Base-by-base conservation (phyloP, 1,284 basidiomycete species). In the Pholiota adiposa region DNA sequence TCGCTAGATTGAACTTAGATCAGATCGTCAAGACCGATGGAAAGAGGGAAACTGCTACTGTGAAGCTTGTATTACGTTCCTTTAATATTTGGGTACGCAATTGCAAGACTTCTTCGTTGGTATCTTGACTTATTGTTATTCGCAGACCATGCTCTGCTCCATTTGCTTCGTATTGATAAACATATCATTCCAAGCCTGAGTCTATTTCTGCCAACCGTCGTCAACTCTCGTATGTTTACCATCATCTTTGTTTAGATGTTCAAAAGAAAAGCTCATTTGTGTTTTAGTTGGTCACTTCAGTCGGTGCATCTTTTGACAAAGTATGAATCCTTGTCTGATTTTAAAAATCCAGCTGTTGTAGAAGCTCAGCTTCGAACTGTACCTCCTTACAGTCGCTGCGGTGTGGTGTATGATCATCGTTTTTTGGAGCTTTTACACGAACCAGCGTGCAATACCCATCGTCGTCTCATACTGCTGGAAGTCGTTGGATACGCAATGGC, bases 181-280 rank as follows among this genome's bases (percentile, higher is more conserved):
- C 51, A 75, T 77, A n/a, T 77, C 75, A 1, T 78, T 79, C 66
- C 78, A 79, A 69, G 78, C 2, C 62, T 79, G n/a, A 77, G 76
- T 60, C 63, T 79, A n/a, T 79, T 78, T 63, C 68, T 79, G 65
- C 78, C 78, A 3, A 79, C 78, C 7, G 77, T 79, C 18, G 67
- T 79, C 44, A 70, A 75, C 21, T 73, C 70, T 8, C 69, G 77
- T 78, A 51, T 61, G 75, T 70, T 27, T 25, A 5, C 11, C 29
- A 31, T 31, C 6, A n/a, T 29, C 18, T 11, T 19, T 33, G 14
- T 27, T 34, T 36, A 4, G 2, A 8, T 40, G 14, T 43, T 23
- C 9, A 14, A 40, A 0, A 16, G n/a, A 8, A 14, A 4, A 40
- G 18, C 25, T 29, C 21, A 38, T 1, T 11, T 18, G 5, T 1